Conservation (phyloP, 1,284 basidiomycete genomes). For the Cryptococcus hybrid region DNA sequence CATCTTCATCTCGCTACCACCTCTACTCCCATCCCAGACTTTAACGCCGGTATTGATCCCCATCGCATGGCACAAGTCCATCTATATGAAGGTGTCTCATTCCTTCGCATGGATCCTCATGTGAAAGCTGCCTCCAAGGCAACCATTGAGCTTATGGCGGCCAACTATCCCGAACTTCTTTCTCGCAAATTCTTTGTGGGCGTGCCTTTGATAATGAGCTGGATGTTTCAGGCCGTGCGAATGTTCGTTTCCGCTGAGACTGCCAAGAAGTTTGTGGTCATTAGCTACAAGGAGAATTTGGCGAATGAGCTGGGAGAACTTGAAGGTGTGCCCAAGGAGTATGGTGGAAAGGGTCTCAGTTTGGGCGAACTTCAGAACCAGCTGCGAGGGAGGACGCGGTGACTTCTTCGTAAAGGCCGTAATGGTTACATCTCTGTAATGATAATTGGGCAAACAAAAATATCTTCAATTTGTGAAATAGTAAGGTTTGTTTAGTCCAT, state of each 20-base stretch:
- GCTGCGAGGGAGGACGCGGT: conserved; percentile 10
- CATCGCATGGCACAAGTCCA: conserved; percentile 28
- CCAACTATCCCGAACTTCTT: conserved; percentile 30
- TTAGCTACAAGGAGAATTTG: conserved; percentile 17
- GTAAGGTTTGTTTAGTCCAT: too few relatives aligned
- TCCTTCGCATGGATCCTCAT: conserved; percentile 24
- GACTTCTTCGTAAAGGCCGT: too few relatives aligned
- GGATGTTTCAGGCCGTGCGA: conserved; percentile 24
- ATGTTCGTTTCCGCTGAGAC: conserved; percentile 25
- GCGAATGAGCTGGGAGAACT: conserved; percentile 15
- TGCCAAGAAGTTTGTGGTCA: conserved; percentile 24
- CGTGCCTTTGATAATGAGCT: conserved; percentile 28
- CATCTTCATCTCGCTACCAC: conserved; percentile 20
- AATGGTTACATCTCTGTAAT: too few relatives aligned
- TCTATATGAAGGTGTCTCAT: conserved; percentile 26
- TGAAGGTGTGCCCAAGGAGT: conserved; percentile 16
- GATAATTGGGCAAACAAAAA: too few relatives aligned
- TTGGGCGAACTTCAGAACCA: conserved; percentile 13
- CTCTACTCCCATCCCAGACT: conserved; percentile 17
- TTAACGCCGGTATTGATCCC: conserved; percentile 17
- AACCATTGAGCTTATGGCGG: conserved; percentile 22
- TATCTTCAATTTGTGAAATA: too few relatives aligned
- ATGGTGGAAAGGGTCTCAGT: conserved; percentile 18
- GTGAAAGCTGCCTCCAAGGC: conserved; percentile 26
- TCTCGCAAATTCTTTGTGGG: conserved; percentile 29